phyloP scores from a whole-genome alignment of 2,329 filamentous ascomycete species.

The Periconia sp. region DNA sequence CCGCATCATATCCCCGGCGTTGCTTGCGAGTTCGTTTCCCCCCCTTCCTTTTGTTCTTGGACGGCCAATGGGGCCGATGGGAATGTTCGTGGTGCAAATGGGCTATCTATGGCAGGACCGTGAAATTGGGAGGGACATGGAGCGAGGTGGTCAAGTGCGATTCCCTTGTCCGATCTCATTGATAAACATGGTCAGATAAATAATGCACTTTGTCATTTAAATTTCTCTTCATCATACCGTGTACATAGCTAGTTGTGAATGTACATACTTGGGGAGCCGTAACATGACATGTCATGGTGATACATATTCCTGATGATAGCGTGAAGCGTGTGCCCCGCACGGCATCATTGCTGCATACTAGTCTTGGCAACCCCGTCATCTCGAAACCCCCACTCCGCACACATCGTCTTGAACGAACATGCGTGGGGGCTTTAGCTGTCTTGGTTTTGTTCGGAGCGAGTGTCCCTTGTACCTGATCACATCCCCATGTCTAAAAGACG shows the following conservation, averaged over 20 bases:
- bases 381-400: neutral
- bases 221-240: neutral
- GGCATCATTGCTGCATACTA: neutral
- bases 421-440: constrained; percentile 13
- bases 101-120: constrained; percentile 21
- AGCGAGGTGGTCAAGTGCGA: constrained; percentile 11
- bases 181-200: constrained; percentile 19
- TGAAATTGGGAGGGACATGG: constrained; percentile 12
- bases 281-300: neutral
- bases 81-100: constrained; percentile 20
- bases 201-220: neutral
- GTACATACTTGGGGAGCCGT: no score
- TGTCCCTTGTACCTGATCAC: constrained; percentile 5
- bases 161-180: constrained; percentile 7
- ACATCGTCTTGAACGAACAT: neutral
- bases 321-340: neutral
- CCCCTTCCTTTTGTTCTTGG: constrained; percentile 13
- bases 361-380: neutral
- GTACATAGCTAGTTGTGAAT: neutral
- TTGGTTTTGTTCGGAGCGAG: neutral
- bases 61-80: constrained; percentile 21
- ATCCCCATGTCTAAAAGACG: neutral
- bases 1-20: constrained; percentile 48
- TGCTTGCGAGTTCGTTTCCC: constrained; percentile 24
- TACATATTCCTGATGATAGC: no score